Base-by-base conservation (phyloP, 768 basidiomycete species). In the Boletales sp. region DNA sequence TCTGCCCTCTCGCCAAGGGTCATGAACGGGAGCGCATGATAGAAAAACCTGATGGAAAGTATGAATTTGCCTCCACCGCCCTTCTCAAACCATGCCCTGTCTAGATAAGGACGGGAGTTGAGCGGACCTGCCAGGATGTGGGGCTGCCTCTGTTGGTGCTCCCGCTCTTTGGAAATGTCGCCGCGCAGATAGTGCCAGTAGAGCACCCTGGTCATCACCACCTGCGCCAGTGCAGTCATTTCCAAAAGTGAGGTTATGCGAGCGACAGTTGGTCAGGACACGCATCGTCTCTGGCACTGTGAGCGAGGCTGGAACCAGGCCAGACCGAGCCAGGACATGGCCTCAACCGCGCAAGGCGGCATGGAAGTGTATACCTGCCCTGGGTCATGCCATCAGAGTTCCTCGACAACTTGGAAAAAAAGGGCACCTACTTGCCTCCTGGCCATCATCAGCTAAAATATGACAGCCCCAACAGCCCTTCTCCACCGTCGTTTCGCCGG, bases 341-440 rank as follows among this genome's bases (percentile, higher is more conserved):
- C 0, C 77, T 77, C 8, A 60, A 48, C 29, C 56, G 56, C 2
- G 73, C 71, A 31, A 71, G 45, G 13, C 63, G 73, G 40, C 76
- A 69, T 2, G 81, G 80, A 11, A 84, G 66, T 0, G 78, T 76
- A 44, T 83, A 80, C 4, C 82, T 81, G 5, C 81, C 82, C 81
- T 83, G 56, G 5, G n/a, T n/a, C 8, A 24, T n/a, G 11, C 5
- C 8, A 11, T 24, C 15, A 27, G 15, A n/a, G n/a, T n/a, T n/a
- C n/a, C n/a, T n/a, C n/a, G 14, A 29, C 37, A 27, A 37, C 4
- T 4, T 24, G 12, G 17, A 18, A 10, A 17, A 11, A 27, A 15
- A 2, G 11, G 24, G 3, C 3, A 57, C 66, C 45, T 50, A 80
- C 81, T 55, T 59, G 65, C 13, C 69, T 56, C 43, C 64, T 75